These are phyloP conservation scores for Aphanoascus verrucosus DNA, from an alignment of 2,329 filamentous ascomycete genomes.

Conservation along the genomic window DNA sequence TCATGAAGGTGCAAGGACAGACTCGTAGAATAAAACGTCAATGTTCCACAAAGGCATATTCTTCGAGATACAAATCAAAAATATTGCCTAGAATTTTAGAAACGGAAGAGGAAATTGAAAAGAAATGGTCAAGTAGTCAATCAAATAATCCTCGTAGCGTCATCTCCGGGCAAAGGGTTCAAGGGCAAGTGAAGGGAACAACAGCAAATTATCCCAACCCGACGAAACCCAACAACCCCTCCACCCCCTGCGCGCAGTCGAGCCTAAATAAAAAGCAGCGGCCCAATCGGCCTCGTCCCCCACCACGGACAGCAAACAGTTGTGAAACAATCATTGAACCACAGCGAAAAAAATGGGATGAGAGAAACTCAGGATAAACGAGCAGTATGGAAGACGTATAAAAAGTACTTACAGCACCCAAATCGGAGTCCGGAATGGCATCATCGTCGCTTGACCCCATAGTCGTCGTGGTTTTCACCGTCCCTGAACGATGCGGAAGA, in stretches of 20 bases:
- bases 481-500: constrained; percentile 10
- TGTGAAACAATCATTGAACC: neutral
- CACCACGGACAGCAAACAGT: constrained; percentile 4
- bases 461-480: constrained; percentile 18
- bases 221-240: neutral
- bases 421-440: constrained; percentile 32
- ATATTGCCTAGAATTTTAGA: neutral
- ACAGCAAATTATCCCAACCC: neutral
- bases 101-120: neutral
- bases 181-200: neutral
- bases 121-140: neutral
- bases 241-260: neutral
- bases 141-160: neutral
- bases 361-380: neutral
- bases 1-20: constrained; percentile 1
- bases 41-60: neutral
- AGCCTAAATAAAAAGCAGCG: neutral
- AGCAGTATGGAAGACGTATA: neutral
- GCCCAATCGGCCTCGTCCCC: constrained; percentile 8
- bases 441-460: constrained; percentile 16
- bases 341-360: neutral
- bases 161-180: neutral
- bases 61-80: neutral
- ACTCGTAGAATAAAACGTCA: constrained; percentile 1
- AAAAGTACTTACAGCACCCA: constrained; percentile 29